Conservation (phyloP, 2,329 filamentous ascomycete species). For the Emmonsiellopsis sp. region DNA sequence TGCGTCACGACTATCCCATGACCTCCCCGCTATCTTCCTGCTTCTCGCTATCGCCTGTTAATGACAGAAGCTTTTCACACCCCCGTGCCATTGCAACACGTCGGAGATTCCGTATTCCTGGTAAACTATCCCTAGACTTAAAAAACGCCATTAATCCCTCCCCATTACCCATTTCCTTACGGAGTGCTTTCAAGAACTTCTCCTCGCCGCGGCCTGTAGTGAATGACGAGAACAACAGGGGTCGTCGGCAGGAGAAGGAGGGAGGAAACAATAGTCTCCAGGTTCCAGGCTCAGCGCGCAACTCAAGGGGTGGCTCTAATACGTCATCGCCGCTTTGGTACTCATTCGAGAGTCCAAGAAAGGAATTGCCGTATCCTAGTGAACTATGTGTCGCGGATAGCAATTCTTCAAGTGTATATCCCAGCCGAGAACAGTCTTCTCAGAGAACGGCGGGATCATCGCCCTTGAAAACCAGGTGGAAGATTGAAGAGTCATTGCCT, state of each 20-base stretch:
- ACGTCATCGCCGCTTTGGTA: not conserved
- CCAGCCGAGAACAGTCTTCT: not conserved
- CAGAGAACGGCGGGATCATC: not conserved
- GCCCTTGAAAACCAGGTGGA: not conserved
- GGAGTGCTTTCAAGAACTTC: constrained; percentile 28
- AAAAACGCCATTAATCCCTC: constrained; percentile 27
- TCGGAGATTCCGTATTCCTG: constrained; percentile 15
- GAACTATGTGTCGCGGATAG: not conserved
- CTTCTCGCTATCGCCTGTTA: constrained; percentile 17
- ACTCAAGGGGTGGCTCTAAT: not conserved
- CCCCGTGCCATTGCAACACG: constrained; percentile 19
- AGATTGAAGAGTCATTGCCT: not conserved
- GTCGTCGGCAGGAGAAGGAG: not conserved
- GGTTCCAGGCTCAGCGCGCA: not conserved
- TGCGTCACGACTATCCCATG: constrained; percentile 1
- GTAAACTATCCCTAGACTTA: constrained; percentile 16
- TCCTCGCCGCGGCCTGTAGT: constrained; percentile 18
- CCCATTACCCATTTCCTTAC: constrained; percentile 26
- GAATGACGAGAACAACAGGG: constrained; percentile 1
- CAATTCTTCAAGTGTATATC: not conserved
- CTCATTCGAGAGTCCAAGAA: not conserved
- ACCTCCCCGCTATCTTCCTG: constrained; percentile 16
- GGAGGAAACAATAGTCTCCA: not conserved
- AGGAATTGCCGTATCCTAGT: not conserved
- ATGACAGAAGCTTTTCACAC: constrained; percentile 25